A percentile compares a stretch with the other conserved stretches of the same genome.
Evolutionary conservation across 202 grass and related monocot species (phyloP).

Genomic region (Dendrocalamus latiflorus): DNA sequence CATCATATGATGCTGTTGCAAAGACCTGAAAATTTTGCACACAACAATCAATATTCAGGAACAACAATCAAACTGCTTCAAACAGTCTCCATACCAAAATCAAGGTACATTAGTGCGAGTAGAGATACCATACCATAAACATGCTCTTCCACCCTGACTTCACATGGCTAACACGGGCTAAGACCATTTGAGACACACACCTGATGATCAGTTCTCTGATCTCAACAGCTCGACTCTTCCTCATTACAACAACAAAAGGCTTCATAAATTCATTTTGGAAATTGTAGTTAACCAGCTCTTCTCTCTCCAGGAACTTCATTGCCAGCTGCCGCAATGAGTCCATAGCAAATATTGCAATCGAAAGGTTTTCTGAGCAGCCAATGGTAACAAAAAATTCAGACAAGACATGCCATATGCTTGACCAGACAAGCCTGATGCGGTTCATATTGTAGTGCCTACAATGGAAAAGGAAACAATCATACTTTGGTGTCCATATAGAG

Average conservation of each 20-base stretch:
- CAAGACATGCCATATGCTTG: slow-evolving; percentile 97
- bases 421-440: slow-evolving; percentile 99
- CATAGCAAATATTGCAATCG: slow-evolving; percentile 99
- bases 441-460: slow-evolving; percentile 99
- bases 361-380: slow-evolving; percentile 96
- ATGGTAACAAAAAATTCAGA: slow-evolving; percentile 98
- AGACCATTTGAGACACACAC: slow-evolving; percentile 99
- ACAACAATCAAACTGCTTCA: slow-evolving; percentile 11
- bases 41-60: slow-evolving; percentile 14
- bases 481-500: slow-evolving; percentile 34
- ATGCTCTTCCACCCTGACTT: slow-evolving; percentile 99
- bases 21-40: slow-evolving; percentile 73
- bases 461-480: slow-evolving; percentile 32
- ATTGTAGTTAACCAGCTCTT: slow-evolving; percentile 97
- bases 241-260: slow-evolving; percentile 99
- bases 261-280: slow-evolving; percentile 99
- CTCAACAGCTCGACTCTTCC: slow-evolving; percentile 97
- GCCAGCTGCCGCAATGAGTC: slow-evolving; percentile 96
- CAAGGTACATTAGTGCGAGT: slow-evolving; percentile 2
- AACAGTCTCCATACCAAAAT: neutral
- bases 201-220: slow-evolving; percentile 98
- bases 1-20: slow-evolving; percentile 98
- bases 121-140: slow-evolving; percentile 82
- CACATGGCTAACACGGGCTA: slow-evolving; percentile 92
- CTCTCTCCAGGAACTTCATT: slow-evolving; percentile 98